Conservation (phyloP, 1,284 basidiomycete genomes). For the Ceratobasidium sp. region DNA sequence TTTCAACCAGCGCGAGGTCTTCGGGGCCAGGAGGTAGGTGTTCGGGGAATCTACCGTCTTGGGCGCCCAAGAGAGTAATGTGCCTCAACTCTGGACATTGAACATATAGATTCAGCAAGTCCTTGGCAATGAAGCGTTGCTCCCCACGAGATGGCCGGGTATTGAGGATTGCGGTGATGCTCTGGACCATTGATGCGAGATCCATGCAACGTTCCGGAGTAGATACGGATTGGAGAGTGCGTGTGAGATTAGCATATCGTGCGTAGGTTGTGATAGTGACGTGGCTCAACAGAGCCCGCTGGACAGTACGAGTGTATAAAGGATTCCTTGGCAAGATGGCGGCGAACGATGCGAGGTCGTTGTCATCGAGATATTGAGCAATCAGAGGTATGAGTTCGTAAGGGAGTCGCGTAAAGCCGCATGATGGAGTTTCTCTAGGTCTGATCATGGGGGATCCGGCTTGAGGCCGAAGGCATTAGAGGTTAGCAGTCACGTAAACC, state of each 20-base stretch:
- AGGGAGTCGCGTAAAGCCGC: neutral
- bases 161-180: constrained; percentile 1
- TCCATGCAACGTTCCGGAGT: neutral
- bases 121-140: neutral
- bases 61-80: neutral
- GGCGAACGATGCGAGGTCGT: constrained; percentile 6
- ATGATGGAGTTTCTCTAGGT: neutral
- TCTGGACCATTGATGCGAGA: constrained; percentile 22
- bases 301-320: neutral
- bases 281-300: neutral
- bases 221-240: neutral
- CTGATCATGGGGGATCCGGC: neutral
- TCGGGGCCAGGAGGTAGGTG: neutral
- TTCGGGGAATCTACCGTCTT: too few species aligned
- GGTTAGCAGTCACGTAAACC: neutral
- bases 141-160: neutral
- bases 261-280: neutral
- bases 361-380: constrained; percentile 33
- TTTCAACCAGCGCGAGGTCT: neutral
- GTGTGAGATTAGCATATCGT: neutral
- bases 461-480: neutral
- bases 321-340: neutral
- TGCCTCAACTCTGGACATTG: neutral
- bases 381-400: constrained; percentile 43
- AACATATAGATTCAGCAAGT: neutral